Conservation (phyloP, 139 green algal genomes). For the Chlamydomonas sphaeroides region DNA sequence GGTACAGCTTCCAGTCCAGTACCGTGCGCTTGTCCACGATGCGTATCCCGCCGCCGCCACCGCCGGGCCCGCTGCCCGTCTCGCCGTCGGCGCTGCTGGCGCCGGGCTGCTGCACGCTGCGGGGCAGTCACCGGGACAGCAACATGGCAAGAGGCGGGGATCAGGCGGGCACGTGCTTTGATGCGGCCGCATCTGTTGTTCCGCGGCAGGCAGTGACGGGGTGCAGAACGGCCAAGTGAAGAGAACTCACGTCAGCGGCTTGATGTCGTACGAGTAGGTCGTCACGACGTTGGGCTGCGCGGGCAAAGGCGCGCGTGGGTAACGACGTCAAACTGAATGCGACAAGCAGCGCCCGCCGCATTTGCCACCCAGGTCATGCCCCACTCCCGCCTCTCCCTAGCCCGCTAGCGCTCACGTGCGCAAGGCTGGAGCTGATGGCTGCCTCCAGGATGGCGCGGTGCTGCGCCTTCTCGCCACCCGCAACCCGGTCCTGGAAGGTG, state of each 20-base stretch:
- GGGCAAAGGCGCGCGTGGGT: not conserved
- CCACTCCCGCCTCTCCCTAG: not conserved
- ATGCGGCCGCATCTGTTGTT: no score
- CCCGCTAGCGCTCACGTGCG: conserved; percentile 18
- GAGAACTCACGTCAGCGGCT: conserved; percentile 27
- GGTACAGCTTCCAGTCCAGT: conserved; percentile 62
- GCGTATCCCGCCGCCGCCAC: not conserved
- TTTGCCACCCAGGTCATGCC: not conserved
- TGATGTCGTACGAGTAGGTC: conserved; percentile 62
- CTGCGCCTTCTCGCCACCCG: conserved; percentile 37
- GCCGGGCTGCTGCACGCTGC: not conserved
- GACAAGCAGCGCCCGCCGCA: not conserved
- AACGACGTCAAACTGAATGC: not conserved
- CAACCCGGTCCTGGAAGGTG: conserved; percentile 50
- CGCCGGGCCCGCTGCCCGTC: not conserved
- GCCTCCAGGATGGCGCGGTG: conserved; percentile 55
- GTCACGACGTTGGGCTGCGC: conserved; percentile 50
- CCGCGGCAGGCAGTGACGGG: not conserved
- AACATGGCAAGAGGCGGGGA: no score
- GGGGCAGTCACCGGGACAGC: no score
- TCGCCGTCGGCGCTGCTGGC: not conserved
- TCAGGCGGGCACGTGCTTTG: no score
- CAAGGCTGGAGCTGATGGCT: conserved; percentile 47
- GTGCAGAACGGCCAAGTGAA: not conserved
- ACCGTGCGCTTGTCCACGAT: conserved; percentile 37